Percentiles rank a stretch among this genome's conserved stretches.
Evolutionary conservation across 257 asterid genomes (phyloP).

Genomic region (Solanum appendiculatum): DNA sequence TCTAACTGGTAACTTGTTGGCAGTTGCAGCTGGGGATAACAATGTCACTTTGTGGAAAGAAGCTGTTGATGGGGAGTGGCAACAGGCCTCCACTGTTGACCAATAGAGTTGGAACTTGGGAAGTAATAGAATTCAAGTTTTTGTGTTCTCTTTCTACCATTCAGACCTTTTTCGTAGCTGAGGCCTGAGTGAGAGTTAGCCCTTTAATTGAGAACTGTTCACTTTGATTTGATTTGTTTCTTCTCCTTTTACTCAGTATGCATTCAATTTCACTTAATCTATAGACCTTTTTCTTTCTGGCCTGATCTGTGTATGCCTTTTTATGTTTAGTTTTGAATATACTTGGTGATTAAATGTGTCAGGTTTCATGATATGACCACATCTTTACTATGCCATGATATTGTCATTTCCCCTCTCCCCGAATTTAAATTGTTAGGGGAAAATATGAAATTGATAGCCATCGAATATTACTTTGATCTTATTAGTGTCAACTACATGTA

Average conservation of each 20-base stretch:
- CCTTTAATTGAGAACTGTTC: not conserved
- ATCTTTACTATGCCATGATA: not conserved
- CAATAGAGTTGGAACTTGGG: conserved; percentile 20
- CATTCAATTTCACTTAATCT: not conserved
- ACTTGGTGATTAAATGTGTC: not conserved
- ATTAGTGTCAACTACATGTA: no score
- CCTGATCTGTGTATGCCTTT: not conserved
- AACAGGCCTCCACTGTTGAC: conserved; percentile 57
- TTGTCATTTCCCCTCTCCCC: not conserved
- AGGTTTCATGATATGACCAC: not conserved
- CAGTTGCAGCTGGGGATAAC: conserved; percentile 89
- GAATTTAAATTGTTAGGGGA: not conserved
- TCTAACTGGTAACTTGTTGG: conserved; percentile 76
- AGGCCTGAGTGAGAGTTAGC: not conserved
- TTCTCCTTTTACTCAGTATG: not conserved
- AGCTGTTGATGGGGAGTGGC: conserved; percentile 97
- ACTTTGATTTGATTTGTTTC: not conserved
- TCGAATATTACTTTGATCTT: not conserved
- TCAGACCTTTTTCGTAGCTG: not conserved
- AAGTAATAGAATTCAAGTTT: not conserved
- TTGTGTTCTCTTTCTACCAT: not conserved
- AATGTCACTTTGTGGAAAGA: conserved; percentile 78
- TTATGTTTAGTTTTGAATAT: not conserved
- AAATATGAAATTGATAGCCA: not conserved
- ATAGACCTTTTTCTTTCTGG: not conserved